phyloP scores from a whole-genome alignment of 2,329 filamentous ascomycete species.

The Furcasterigmium furcatum region DNA sequence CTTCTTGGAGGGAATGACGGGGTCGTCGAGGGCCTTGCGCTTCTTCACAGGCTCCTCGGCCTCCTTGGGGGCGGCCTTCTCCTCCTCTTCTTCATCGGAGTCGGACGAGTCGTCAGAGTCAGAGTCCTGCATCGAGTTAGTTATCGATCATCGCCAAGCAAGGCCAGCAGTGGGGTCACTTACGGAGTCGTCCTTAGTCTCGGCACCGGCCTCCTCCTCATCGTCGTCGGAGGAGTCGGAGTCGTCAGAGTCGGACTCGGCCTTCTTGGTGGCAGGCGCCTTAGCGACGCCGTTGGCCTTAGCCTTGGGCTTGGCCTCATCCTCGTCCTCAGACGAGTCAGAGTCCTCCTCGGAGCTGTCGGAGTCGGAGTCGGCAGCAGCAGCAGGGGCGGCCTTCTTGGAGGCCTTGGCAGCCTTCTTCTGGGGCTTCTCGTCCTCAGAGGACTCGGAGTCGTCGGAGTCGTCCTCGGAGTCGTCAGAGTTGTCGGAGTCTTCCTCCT shows the following conservation, averaged over 20 bases:
- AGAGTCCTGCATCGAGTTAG: constrained; percentile 12
- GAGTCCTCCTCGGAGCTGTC: constrained; percentile 28
- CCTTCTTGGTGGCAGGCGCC: constrained; percentile 25
- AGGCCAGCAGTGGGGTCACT: neutral
- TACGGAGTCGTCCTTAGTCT: constrained; percentile 13
- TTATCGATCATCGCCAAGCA: neutral
- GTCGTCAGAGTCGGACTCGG: constrained; percentile 26
- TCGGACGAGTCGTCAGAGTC: constrained; percentile 30
- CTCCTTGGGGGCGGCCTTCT: constrained; percentile 25
- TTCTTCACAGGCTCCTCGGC: constrained; percentile 55
- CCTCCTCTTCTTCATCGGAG: constrained; percentile 27
- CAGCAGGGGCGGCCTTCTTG: constrained; percentile 14
- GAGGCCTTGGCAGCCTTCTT: constrained; percentile 14
- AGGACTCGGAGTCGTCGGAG: constrained; percentile 17
- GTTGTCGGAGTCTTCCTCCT: constrained; percentile 9
- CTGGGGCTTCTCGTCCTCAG: constrained; percentile 19
- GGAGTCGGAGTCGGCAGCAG: constrained; percentile 20
- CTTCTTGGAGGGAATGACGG: constrained; percentile 57
- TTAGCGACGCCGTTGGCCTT: constrained; percentile 31
- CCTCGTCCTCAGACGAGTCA: constrained; percentile 32
- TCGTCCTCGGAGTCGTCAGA: constrained; percentile 13
- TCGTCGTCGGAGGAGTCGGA: constrained; percentile 27
- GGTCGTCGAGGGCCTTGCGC: constrained; percentile 60
- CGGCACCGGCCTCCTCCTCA: constrained; percentile 11
- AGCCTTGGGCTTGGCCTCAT: constrained; percentile 24